Evolutionary conservation across 352 stramenopile species (phyloP), one percentile per base, ranked within the genome.

Genomic region (Globisporangium orthogonon): DNA sequence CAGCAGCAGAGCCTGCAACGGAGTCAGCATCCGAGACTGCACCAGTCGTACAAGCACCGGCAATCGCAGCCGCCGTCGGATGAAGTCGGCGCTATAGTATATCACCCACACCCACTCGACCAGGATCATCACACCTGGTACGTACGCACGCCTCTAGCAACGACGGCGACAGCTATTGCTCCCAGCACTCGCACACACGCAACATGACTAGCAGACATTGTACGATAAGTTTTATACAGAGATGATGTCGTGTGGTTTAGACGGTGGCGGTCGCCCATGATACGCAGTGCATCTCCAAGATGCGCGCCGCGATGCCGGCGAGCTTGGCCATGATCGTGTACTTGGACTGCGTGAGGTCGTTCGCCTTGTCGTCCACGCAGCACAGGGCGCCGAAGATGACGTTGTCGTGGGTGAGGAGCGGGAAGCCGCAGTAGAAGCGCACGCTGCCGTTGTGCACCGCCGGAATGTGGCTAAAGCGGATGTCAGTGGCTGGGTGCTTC

Each of bases 371-470:
- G 47, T 83, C 65, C 9, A 76, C 57, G 53, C 71, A 83, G 60
- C 74, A 85, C 40, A 86, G 61, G 4, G 74, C 63, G 18, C 74
- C 74, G 47, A 86, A 72, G 28, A 78, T 58, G 11, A 64, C 68
- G 18, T 63, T 63, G 46, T 78, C 65, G 6, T 62, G 45, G 67
- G 69, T 46, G 70, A 56, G 17, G 63, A 91, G 51, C 14, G 82
- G 82, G 46, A 89, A 89, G 7, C 82, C 82, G 64, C 77, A 89
- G 77, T 91, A 89, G 65, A 87, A 91, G 57, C 75, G 80, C 39
- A 74, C 68, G 14, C 65, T 65, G 13, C 67, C 54, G 13, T 67
- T 52, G 30, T 61, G 45, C 14, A 83, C 65, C 10, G 69, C 57
- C 23, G 68, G 61, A 11, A 67, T 66, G 46, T 66, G 60, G 47